Conservation (phyloP, 768 basidiomycete genomes). For the Cyclocybe cylindracea region DNA sequence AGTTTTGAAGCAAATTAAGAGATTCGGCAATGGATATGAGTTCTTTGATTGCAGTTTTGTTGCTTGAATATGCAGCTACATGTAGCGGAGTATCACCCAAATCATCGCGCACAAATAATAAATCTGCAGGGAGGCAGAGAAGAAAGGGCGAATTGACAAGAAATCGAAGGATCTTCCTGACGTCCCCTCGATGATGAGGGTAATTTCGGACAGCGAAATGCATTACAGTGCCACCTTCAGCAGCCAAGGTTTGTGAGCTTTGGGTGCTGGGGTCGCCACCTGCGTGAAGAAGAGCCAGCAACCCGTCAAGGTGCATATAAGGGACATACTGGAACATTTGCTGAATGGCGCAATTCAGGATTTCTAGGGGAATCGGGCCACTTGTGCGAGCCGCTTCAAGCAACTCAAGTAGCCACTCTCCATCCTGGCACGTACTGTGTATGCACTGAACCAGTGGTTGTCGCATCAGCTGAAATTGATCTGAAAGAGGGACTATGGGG, state of each 20-base stretch:
- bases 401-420: not conserved
- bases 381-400: not conserved
- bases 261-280: no score
- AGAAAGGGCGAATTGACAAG: not conserved
- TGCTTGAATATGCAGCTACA: not conserved
- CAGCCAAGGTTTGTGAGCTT: no score
- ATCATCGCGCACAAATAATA: not conserved
- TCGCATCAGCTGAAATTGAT: not conserved
- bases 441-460: not conserved
- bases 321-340: not conserved
- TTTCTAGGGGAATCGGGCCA: not conserved
- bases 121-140: not conserved
- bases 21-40: no score
- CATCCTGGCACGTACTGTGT: not conserved
- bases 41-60: not conserved
- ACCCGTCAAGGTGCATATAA: no score
- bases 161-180: not conserved
- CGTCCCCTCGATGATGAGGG: not conserved
- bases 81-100: not conserved
- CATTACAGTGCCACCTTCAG: no score
- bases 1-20: no score
- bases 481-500: not conserved
- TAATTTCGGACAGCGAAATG: no score
- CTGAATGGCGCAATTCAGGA: not conserved
- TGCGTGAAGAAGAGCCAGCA: no score